Percentiles rank a stretch among this genome's conserved stretches.
Evolutionary conservation across 139 green algal genomes (phyloP).

Genomic region (Chlorella sp.): DNA sequence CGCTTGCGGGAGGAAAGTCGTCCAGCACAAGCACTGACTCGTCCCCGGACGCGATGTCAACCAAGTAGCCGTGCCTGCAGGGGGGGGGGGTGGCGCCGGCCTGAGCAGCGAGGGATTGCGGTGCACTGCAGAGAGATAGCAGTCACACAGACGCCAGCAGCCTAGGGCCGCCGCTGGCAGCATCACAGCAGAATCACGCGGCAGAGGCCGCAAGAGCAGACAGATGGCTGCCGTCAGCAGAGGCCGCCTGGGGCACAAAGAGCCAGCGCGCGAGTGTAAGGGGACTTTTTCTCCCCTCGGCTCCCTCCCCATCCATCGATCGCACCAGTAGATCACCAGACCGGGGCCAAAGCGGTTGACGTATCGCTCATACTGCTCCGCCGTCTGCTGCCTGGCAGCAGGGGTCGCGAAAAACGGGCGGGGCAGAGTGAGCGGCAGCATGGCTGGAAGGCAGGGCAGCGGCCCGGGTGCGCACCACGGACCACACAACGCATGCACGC

Average conservation of each 20-base stretch:
- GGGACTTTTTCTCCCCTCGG: not conserved
- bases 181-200: not conserved
- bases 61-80: too few species aligned
- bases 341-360: constrained; percentile 85
- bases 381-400: constrained; percentile 51
- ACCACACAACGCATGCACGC: too few species aligned
- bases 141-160: not conserved
- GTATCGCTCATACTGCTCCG: constrained; percentile 76
- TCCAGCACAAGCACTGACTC: constrained; percentile 60
- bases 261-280: too few species aligned
- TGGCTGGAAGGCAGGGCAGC: not conserved
- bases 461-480: too few species aligned
- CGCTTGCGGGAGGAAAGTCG: constrained; percentile 43
- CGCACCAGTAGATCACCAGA: constrained; percentile 94
- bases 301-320: constrained; percentile 68
- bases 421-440: not conserved
- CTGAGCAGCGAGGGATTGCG: not conserved
- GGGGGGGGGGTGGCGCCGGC: not conserved
- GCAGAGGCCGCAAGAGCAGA: not conserved
- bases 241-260: too few species aligned
- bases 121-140: not conserved
- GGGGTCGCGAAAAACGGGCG: too few species aligned
- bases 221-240: not conserved
- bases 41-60: too few species aligned
- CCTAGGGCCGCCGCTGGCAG: not conserved